A percentile compares a stretch with the other conserved stretches of the same genome.
phyloP scores from a whole-genome alignment of 495 filamentous ascomycete species.

The Chaetomium cochliodes region DNA sequence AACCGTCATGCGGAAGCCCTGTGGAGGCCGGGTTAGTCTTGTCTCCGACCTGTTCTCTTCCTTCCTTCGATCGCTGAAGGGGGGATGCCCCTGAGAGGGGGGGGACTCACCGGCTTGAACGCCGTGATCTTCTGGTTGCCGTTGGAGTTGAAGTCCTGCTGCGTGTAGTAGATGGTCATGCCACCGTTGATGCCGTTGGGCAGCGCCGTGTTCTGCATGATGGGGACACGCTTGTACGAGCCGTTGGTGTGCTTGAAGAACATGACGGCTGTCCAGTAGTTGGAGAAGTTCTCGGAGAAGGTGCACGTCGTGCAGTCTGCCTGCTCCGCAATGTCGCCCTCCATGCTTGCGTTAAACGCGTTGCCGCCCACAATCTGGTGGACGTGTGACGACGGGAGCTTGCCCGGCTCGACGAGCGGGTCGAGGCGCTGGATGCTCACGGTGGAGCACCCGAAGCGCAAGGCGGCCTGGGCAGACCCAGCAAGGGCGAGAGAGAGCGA shows the following conservation, averaged over 20 bases:
- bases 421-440: conserved; percentile 49
- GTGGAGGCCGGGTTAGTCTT: not conserved
- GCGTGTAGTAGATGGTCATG: conserved; percentile 52
- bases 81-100: too few species aligned
- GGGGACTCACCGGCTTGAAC: conserved; percentile 45
- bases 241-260: conserved; percentile 54
- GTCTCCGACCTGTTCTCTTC: too few species aligned
- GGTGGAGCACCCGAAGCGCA: conserved; percentile 49
- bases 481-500: conserved; percentile 39
- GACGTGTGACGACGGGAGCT: conserved; percentile 44
- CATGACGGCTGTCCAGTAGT: conserved; percentile 52
- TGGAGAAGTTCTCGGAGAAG: conserved; percentile 49
- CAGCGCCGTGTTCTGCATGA: conserved; percentile 44
- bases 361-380: conserved; percentile 53
- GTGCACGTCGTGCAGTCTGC: conserved; percentile 48
- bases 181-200: conserved; percentile 49
- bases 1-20: conserved; percentile 58
- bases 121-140: conserved; percentile 46
- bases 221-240: conserved; percentile 46
- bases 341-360: conserved; percentile 50
- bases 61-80: too few species aligned
- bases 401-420: conserved; percentile 46
- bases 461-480: conserved; percentile 42
- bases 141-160: conserved; percentile 46
- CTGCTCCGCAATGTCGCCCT: conserved; percentile 44